A percentile compares a stretch with the other conserved stretches of the same genome.
These are phyloP conservation scores for Pisolithus albus DNA, from an alignment of 768 basidiomycete genomes.

Conservation along the genomic window DNA sequence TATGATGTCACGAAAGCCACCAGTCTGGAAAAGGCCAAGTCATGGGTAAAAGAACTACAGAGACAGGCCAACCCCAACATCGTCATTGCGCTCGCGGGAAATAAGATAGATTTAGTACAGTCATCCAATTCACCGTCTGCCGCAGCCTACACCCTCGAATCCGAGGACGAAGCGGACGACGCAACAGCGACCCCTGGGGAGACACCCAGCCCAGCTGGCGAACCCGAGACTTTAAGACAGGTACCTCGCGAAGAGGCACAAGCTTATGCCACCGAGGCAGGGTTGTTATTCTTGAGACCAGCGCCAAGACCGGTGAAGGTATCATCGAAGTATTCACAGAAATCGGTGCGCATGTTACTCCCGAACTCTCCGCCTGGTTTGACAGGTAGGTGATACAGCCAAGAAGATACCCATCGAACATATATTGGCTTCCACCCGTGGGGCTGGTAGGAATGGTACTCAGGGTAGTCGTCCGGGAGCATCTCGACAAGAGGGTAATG, in stretches of 20 bases:
- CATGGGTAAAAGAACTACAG: conserved; percentile 99
- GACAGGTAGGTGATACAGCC: conserved; percentile 35
- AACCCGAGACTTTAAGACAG: conserved; percentile 74
- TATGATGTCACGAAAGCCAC: conserved; percentile 96
- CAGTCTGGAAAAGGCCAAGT: conserved; percentile 97
- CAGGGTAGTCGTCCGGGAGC: conserved; percentile 46
- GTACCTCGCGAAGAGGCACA: conserved; percentile 93
- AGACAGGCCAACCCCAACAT: conserved; percentile 99
- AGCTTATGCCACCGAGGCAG: conserved; percentile 93
- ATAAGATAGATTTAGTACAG: conserved; percentile 91
- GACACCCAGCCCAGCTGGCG: conserved; percentile 42
- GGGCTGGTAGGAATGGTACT: conserved; percentile 54
- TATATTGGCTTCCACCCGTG: conserved; percentile 78
- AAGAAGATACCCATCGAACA: conserved; percentile 92
- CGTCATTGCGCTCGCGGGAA: conserved; percentile 96
- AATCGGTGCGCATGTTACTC: conserved; percentile 59
- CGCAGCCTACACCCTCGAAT: conserved; percentile 49
- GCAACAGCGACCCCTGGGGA: conserved; percentile 86
- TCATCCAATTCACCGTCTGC: conserved; percentile 47
- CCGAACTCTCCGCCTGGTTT: background rate
- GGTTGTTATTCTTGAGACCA: conserved; percentile 93
- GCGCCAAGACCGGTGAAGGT: conserved; percentile 94
- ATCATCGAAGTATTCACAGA: conserved; percentile 97
- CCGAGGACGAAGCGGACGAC: conserved; percentile 87
- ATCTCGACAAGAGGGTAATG: conserved; percentile 45